Evolutionary conservation across 2,329 filamentous ascomycete genomes (phyloP).

Genomic region (Colletotrichum sidae): DNA sequence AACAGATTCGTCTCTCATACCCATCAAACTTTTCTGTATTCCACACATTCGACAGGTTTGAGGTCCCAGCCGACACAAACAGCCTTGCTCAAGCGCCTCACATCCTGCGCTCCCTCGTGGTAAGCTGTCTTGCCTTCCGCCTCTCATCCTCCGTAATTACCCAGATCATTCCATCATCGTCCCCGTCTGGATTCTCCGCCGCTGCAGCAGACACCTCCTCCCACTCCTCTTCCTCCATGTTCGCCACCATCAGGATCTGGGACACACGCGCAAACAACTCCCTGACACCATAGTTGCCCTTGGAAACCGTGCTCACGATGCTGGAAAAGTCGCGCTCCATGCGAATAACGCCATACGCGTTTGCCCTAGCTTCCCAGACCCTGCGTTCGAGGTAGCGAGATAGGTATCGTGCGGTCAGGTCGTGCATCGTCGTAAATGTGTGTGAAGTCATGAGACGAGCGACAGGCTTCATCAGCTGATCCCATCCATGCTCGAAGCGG

Average conservation of each 20-base stretch:
- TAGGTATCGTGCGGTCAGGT: conserved; percentile 79
- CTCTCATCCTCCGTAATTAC: conserved; percentile 80
- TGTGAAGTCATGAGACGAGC: conserved; percentile 83
- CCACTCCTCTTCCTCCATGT: conserved; percentile 98
- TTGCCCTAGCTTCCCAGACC: conserved; percentile 83
- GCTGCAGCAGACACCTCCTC: conserved; percentile 70
- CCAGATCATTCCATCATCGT: conserved; percentile 77
- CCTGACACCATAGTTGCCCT: conserved; percentile 80
- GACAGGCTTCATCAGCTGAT: conserved; percentile 85
- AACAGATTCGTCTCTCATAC: conserved; percentile 28
- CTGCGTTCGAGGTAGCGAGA: conserved; percentile 87
- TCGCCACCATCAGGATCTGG: conserved; percentile 87
- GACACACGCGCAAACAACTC: conserved; percentile 81
- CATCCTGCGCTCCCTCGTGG: conserved; percentile 28
- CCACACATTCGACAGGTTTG: background rate
- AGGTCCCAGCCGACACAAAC: conserved; percentile 48
- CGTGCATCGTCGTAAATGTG: conserved; percentile 81
- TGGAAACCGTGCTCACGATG: conserved; percentile 75
- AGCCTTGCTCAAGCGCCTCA: background rate
- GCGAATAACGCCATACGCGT: conserved; percentile 82
- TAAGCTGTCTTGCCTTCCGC: conserved; percentile 76
- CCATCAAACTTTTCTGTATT: conserved; percentile 24
- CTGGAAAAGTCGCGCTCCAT: conserved; percentile 87
- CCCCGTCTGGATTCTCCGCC: conserved; percentile 45
- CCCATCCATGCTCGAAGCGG: conserved; percentile 88